A percentile compares a stretch with the other conserved stretches of the same genome.
phyloP scores from a whole-genome alignment of 2,329 filamentous ascomycete genomes.

The Colletotrichum neosansevieriae region DNA sequence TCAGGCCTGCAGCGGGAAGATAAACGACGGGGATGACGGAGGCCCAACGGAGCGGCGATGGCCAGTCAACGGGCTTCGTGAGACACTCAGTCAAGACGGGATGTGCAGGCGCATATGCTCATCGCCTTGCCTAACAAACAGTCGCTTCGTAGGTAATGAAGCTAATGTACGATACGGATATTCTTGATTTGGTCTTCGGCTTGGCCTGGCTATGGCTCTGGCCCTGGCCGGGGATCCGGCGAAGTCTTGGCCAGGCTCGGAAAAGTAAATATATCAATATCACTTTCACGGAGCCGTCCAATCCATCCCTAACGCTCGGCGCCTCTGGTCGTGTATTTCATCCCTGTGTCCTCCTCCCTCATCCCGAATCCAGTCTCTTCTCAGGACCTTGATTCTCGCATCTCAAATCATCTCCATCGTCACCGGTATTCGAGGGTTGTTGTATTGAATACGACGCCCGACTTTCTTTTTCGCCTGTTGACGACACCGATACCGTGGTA shows the following conservation, averaged over 20 bases:
- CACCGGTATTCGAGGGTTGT: slow-evolving; percentile 32
- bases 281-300: slow-evolving; percentile 15
- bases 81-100: slow-evolving; percentile 24
- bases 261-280: slow-evolving; percentile 41
- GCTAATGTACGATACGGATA: neutral
- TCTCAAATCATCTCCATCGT: slow-evolving; percentile 31
- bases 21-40: slow-evolving; percentile 8
- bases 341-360: slow-evolving; percentile 38
- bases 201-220: slow-evolving; percentile 13
- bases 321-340: slow-evolving; percentile 35
- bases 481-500: neutral
- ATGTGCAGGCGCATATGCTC: too few species aligned
- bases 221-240: slow-evolving; percentile 10
- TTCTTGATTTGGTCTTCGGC: slow-evolving; percentile 7
- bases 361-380: slow-evolving; percentile 9
- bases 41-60: slow-evolving; percentile 23
- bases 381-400: slow-evolving; percentile 18
- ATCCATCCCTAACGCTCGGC: slow-evolving; percentile 31
- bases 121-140: too few species aligned
- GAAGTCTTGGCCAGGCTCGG: slow-evolving; percentile 25
- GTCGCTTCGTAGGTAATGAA: neutral
- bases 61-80: slow-evolving; percentile 36
- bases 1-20: slow-evolving; percentile 27
- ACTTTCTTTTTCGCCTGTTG: slow-evolving; percentile 6
- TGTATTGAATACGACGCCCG: slow-evolving; percentile 37